Evolutionary conservation across 257 asterid genomes (phyloP), one percentile per base, ranked within the genome.

Genomic region (Knoxia roxburghii): DNA sequence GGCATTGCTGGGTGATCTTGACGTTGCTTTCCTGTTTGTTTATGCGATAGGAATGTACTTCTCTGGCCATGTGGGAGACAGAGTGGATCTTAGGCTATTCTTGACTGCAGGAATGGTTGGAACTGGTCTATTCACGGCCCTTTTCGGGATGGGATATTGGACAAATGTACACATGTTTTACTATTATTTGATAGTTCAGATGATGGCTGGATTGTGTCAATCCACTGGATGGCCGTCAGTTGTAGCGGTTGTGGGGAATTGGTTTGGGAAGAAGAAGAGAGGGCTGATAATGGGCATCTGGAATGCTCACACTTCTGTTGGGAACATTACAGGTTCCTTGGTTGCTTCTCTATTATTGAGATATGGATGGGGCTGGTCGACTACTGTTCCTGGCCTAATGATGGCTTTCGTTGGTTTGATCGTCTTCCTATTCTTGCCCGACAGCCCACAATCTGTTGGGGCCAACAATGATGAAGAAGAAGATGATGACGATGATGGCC

Each of bases 151-250:
- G 14, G 99, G 99, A 43, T 94, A 84, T 61, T 94, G 97, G 96
- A 88, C 88, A 0, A 77, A 85, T 54, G 67, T 89, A 48, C 99
- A 94, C 46, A 45, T 72, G 12, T 94, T 94, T 69, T 87, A 84
- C 29, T 94, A 90, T 73, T 94, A 84, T 65, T 57, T 90, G 72
- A 55, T 87, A 2, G 87, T 89, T 9, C 99, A 94, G 79, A 90
- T 94, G 96, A 79, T 90, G 46, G 95, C 99, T 0, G 99, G 99
- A 18, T 76, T 94, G 81, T 90, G 88, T 76, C 99, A 94, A 55
- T 94, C 99, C 27, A 84, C 99, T 0, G 99, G 99, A 12, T 94
- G 99, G 99, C 99, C 99, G 2, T 88, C 99, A 0, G 99, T 94
- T 69, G 99, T 94, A 23, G 97, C 99, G 0, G 91, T 94, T 18